Conservation (phyloP, 352 stramenopile species). For the Elongisporangium undulatum region DNA sequence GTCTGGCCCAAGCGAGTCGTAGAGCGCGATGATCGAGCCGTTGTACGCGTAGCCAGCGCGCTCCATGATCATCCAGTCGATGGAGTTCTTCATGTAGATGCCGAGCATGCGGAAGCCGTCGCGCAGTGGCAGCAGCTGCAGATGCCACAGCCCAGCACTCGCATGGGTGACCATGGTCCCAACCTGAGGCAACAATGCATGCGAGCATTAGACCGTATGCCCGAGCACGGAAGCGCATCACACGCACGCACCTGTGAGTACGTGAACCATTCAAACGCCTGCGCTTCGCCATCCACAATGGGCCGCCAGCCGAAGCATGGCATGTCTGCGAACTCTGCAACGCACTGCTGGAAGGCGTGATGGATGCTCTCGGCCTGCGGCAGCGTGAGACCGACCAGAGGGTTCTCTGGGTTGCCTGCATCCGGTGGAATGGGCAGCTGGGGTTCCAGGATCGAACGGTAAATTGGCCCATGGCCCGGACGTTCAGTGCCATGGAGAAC, state of each 20-base stretch:
- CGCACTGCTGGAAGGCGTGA: constrained; percentile 39
- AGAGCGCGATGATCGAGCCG: constrained; percentile 53
- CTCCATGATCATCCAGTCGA: constrained; percentile 94
- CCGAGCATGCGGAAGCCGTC: constrained; percentile 73
- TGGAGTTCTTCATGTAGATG: constrained; percentile 96
- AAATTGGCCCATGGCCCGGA: constrained; percentile 30
- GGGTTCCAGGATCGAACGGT: constrained; percentile 28
- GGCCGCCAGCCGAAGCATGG: constrained; percentile 40
- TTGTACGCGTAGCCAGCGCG: constrained; percentile 62
- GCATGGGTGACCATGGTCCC: background rate
- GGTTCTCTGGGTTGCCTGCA: constrained; percentile 23
- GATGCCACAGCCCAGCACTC: constrained; percentile 14
- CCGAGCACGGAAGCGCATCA: constrained; percentile 27
- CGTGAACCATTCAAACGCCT: constrained; percentile 49
- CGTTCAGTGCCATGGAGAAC: constrained; percentile 40
- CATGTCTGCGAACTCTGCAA: constrained; percentile 14
- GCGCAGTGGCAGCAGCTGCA: constrained; percentile 27
- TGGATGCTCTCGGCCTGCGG: constrained; percentile 35
- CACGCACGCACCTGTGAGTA: constrained; percentile 43
- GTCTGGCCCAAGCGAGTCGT: constrained; percentile 74
- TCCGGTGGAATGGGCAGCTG: constrained; percentile 26
- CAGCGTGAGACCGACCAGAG: constrained; percentile 33
- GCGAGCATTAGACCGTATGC: constrained; percentile 11
- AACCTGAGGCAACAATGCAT: background rate
- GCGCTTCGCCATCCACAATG: constrained; percentile 21